These are phyloP conservation scores for Blastobotrys aristatus DNA, from an alignment of 1,139 yeast genomes.

Conservation along the genomic window DNA sequence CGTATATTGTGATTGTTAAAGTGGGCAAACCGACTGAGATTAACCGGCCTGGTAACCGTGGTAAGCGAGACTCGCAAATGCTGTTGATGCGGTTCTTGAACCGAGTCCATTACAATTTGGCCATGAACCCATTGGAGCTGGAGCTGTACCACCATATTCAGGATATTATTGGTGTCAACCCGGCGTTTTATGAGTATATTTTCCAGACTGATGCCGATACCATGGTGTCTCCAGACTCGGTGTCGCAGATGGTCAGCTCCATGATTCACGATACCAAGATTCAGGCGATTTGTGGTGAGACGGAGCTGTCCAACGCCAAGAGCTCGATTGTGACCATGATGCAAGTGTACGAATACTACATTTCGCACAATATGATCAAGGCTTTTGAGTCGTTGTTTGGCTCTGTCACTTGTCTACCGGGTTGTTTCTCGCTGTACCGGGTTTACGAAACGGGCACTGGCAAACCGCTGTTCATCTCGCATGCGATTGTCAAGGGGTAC, in stretches of 20 bases:
- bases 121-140: constrained; percentile 41
- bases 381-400: constrained; percentile 42
- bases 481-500: constrained; percentile 37
- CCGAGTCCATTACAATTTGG: constrained; percentile 39
- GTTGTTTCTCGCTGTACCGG: constrained; percentile 40
- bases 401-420: constrained; percentile 41
- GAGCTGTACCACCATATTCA: constrained; percentile 41
- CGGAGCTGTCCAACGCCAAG: constrained; percentile 38
- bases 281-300: constrained; percentile 42
- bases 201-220: constrained; percentile 44
- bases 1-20: constrained; percentile 40
- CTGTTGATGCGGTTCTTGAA: constrained; percentile 39
- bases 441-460: constrained; percentile 36
- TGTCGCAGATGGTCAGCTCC: constrained; percentile 35
- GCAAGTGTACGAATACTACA: constrained; percentile 42
- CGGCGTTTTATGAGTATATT: constrained; percentile 39
- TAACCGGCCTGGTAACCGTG: constrained; percentile 40
- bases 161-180: constrained; percentile 41
- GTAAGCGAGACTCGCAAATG: constrained; percentile 43
- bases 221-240: constrained; percentile 36
- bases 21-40: constrained; percentile 41
- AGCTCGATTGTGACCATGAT: constrained; percentile 40
- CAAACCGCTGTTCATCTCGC: constrained; percentile 38
- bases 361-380: constrained; percentile 41
- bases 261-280: constrained; percentile 36